Base-by-base conservation (phyloP, 129 eudicot species). In the Helianthus annuus region DNA sequence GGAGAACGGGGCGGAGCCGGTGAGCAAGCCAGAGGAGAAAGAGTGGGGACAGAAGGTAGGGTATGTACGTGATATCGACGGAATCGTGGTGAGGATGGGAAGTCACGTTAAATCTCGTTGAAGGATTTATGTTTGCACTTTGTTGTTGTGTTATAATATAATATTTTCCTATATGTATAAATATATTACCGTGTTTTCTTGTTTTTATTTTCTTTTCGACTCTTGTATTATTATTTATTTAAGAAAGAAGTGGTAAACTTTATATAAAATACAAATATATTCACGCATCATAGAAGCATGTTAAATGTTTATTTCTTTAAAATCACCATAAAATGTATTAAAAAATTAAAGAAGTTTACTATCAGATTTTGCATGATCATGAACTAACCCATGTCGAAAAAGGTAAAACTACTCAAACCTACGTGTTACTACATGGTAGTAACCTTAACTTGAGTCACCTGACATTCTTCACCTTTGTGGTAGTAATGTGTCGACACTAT, bases 21-120 rank as follows among this genome's bases (percentile, higher is more conserved):
- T 94, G 70, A 57, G 91, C 42, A 63, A 57, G 81, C 98, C 98
- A 45, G 96, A 85, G 86, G 88, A 84, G 73, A 94, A 87, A 58
- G 91, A 90, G 46, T 94, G 98, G 98, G 97, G 97, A 0, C 98
- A 94, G 86, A 90, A 84, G 78, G 96, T 94, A 0, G 98, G 98
- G 16, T 94, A 94, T 68, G 96, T 94, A 11, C 79, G 93, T 11
- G 98, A 94, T 56, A 69, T 81, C 12, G 98, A 94, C 48, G 97
- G 97, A 17, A 85, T 83, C 29, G 96, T 90, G 4, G 96, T 94
- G 15, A 88, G 98, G 76, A 48, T 94, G 75, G 98, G 93, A 17
- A 90, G 92, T 77, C 70, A 57, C 59, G 96, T 94, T 8, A 53
- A 79, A 6, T 34, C 76, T 0, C 61, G 27, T 0, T 17, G 52